A percentile compares a stretch with the other conserved stretches of the same genome.
Evolutionary conservation across 176 grass and related monocot genomes (phyloP).

Genomic region (Zoysia pacifica): DNA sequence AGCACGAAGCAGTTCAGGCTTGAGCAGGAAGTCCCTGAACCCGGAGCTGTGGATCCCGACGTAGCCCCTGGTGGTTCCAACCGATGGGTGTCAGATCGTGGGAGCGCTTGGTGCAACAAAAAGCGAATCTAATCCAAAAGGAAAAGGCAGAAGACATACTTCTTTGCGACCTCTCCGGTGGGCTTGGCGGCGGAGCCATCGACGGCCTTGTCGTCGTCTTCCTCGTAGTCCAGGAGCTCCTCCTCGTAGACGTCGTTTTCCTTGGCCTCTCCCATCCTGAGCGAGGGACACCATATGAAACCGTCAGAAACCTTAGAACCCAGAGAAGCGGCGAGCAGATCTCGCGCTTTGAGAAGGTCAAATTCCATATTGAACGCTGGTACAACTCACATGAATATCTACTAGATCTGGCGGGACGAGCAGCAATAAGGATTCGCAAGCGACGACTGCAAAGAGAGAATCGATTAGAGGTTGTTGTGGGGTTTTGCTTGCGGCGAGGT

Average conservation of each 20-base stretch:
- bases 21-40: slow-evolving; percentile 96
- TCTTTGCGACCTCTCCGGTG: slow-evolving; percentile 68
- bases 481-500: background rate
- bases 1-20: slow-evolving; percentile 93
- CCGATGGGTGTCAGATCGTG: background rate
- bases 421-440: background rate
- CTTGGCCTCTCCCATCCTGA: slow-evolving; percentile 90
- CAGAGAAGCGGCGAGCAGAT: background rate
- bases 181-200: slow-evolving; percentile 75
- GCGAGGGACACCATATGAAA: background rate
- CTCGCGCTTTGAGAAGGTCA: background rate
- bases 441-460: slow-evolving; percentile 46
- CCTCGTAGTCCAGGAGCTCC: slow-evolving; percentile 99
- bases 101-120: background rate
- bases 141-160: slow-evolving; percentile 42
- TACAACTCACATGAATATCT: slow-evolving; percentile 27
- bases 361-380: background rate
- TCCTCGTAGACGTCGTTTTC: slow-evolving; percentile 94
- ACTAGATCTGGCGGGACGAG: slow-evolving; percentile 20
- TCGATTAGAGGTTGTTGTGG: background rate
- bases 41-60: slow-evolving; percentile 99
- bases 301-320: background rate
- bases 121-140: background rate
- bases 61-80: slow-evolving; percentile 62
- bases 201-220: slow-evolving; percentile 85